Conservation (phyloP, 768 basidiomycete species). For the Omphalotus guepiniiformis region DNA sequence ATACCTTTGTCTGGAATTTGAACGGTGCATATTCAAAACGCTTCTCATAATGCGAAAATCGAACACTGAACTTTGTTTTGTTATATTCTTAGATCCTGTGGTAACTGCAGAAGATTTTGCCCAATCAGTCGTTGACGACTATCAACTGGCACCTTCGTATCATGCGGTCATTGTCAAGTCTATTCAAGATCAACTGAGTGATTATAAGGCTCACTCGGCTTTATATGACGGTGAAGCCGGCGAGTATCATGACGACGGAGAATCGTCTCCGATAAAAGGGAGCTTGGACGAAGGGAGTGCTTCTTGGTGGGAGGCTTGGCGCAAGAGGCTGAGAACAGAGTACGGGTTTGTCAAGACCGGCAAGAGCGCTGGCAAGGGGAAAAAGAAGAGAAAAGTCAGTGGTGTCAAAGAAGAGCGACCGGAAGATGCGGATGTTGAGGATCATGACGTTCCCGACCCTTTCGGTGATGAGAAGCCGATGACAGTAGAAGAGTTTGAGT, state of each 20-base stretch:
- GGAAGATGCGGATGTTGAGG: conserved; percentile 18
- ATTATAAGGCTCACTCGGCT: conserved; percentile 66
- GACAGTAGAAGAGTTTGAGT: conserved; percentile 55
- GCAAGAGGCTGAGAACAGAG: conserved; percentile 45
- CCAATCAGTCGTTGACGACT: conserved; percentile 88
- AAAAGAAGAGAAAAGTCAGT: conserved; percentile 39
- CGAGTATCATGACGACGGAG: conserved; percentile 23
- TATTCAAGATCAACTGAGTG: conserved; percentile 85
- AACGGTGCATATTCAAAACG: conserved; percentile 59
- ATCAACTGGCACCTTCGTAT: conserved; percentile 63
- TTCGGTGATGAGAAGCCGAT: conserved; percentile 38
- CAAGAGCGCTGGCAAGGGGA: conserved; percentile 25
- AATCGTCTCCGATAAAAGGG: conserved; percentile 29
- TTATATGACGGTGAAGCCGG: conserved; percentile 46
- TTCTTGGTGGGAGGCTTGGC: conserved; percentile 73
- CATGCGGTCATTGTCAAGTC: conserved; percentile 67
- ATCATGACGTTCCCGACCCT: conserved; percentile 12
- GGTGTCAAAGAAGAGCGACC: conserved; percentile 19
- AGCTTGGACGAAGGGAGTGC: conserved; percentile 43
- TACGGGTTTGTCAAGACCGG: conserved; percentile 28
- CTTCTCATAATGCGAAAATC: neutral
- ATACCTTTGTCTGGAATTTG: conserved; percentile 97
- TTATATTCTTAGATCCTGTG: conserved; percentile 59
- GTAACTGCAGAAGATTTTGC: conserved; percentile 91
- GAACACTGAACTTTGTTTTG: neutral